Conservation (phyloP, 768 basidiomycete species). For the Phlegmacium glaucopus region DNA sequence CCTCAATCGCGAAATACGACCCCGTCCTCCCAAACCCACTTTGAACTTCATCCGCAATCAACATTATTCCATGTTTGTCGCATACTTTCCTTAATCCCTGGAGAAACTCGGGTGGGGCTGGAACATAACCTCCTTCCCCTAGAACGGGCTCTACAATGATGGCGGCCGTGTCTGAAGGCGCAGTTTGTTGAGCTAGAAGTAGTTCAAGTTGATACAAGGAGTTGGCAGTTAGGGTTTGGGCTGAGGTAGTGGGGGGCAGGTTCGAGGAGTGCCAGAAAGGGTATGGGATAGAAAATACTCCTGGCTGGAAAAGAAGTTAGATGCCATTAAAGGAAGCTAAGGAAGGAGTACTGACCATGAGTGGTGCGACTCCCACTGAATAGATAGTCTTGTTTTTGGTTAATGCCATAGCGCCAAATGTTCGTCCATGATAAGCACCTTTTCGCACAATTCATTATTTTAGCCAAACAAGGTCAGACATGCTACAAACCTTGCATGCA, state of each 20-base stretch:
- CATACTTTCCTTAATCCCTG: constrained; percentile 80
- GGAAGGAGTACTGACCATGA: constrained; percentile 59
- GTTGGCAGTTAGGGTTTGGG: constrained; percentile 53
- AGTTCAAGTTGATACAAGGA: constrained; percentile 83
- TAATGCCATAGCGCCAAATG: constrained; percentile 89
- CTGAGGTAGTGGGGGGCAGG: constrained; percentile 49
- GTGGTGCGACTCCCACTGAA: constrained; percentile 69
- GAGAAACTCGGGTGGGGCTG: constrained; percentile 78
- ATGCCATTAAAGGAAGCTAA: neutral
- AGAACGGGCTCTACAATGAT: constrained; percentile 91
- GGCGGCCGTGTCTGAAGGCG: constrained; percentile 87
- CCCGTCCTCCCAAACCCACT: constrained; percentile 89
- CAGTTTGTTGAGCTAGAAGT: constrained; percentile 70
- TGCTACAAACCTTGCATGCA: constrained; percentile 70
- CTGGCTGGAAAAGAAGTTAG: constrained; percentile 50
- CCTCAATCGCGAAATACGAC: constrained; percentile 75
- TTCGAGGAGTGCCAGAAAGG: constrained; percentile 92
- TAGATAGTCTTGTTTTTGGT: constrained; percentile 96
- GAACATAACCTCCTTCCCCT: constrained; percentile 95
- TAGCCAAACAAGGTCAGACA: neutral
- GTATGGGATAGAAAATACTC: constrained; percentile 77
- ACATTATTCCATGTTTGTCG: constrained; percentile 79
- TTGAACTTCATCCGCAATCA: constrained; percentile 88
- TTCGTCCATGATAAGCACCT: constrained; percentile 90
- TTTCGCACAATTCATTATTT: neutral